Conservation (phyloP, 164 flowering plant species). For the Magnolia officinalis region DNA sequence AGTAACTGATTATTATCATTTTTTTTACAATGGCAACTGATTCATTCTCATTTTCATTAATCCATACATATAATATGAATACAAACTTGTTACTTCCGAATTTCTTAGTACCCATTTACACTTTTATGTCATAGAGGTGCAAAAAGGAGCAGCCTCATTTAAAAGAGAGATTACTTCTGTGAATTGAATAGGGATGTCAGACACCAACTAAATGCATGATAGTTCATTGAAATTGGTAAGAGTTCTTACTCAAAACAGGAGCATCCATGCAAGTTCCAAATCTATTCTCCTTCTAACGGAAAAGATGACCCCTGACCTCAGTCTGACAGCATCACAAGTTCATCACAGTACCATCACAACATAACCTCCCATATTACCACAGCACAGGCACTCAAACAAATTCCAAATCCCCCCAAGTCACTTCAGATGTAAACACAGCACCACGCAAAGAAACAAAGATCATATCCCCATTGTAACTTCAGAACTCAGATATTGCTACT, state of each 20-base stretch:
- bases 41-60: too few species aligned
- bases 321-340: neutral
- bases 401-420: neutral
- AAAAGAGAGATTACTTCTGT: neutral
- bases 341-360: neutral
- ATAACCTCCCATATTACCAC: neutral
- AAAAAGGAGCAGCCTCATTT: neutral
- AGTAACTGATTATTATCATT: neutral
- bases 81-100: neutral
- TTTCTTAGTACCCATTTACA: neutral
- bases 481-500: slow-evolving; percentile 5
- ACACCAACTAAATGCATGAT: neutral
- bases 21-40: too few species aligned
- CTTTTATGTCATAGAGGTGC: neutral
- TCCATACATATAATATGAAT: too few species aligned
- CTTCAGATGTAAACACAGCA: neutral
- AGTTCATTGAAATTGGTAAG: neutral
- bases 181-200: neutral
- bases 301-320: neutral
- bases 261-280: neutral
- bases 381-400: neutral
- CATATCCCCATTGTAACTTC: neutral
- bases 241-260: slow-evolving; percentile 18
- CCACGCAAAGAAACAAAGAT: neutral
- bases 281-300: slow-evolving; percentile 3